Evolutionary conservation across 306 rosid species (phyloP).

Genomic region (Pachyrhizus erosus): DNA sequence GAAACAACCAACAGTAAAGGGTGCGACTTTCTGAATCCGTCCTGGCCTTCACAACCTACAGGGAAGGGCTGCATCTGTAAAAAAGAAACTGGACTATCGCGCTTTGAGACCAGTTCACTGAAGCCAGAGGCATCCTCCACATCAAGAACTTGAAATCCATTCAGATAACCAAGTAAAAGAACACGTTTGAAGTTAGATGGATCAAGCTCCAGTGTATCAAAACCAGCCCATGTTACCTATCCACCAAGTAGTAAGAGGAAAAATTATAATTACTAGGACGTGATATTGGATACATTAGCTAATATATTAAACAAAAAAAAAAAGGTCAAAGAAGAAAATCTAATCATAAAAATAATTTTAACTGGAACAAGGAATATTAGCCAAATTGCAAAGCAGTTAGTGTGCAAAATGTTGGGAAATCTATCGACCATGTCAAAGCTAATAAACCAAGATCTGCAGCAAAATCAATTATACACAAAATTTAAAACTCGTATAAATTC

Average conservation of each 20-base stretch:
- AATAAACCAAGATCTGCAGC: not conserved
- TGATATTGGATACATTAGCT: not conserved
- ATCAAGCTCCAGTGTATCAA: conserved; percentile 77
- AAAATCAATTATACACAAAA: not conserved
- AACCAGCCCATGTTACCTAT: conserved; percentile 95
- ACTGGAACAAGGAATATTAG: conserved; percentile 2
- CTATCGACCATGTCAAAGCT: not conserved
- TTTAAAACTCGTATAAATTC: not conserved
- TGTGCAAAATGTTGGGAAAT: not conserved
- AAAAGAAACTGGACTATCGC: conserved; percentile 81
- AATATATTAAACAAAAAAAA: no score
- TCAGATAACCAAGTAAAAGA: conserved; percentile 84
- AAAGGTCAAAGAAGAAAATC: not conserved
- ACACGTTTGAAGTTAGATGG: conserved; percentile 57
- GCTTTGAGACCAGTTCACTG: conserved; percentile 83
- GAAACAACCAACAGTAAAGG: conserved; percentile 85
- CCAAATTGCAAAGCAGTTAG: not conserved
- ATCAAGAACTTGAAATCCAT: conserved; percentile 90
- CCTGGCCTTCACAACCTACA: conserved; percentile 56
- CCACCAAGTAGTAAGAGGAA: conserved; percentile 35
- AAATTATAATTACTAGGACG: not conserved
- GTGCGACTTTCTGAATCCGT: conserved; percentile 66
- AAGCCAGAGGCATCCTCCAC: conserved; percentile 83
- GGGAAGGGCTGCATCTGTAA: conserved; percentile 89
- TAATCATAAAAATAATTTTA: not conserved